These are phyloP conservation scores for Barnettozyma californica DNA, from an alignment of 805 yeast genomes.

Conservation along the genomic window DNA sequence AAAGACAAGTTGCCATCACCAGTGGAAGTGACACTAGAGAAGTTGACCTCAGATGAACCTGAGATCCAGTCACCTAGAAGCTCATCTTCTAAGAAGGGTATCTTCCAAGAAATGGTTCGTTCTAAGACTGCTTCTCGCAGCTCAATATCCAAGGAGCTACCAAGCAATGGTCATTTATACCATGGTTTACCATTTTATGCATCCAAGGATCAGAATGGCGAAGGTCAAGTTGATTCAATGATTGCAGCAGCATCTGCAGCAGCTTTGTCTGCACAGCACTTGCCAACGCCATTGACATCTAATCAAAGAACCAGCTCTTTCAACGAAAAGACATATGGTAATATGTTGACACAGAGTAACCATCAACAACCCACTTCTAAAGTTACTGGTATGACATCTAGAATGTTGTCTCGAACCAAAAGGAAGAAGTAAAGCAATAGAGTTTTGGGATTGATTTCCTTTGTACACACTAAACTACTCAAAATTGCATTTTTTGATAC, in stretches of 20 bases:
- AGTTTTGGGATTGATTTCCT: neutral
- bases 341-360: neutral
- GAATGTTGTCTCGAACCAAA: constrained; percentile 52
- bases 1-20: constrained; percentile 1
- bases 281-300: neutral
- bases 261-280: constrained; percentile 12
- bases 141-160: constrained; percentile 21
- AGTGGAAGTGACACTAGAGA: neutral
- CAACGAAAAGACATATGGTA: constrained; percentile 3
- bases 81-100: constrained; percentile 20
- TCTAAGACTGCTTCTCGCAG: constrained; percentile 18
- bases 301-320: constrained; percentile 8
- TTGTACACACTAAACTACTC: neutral
- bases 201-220: neutral
- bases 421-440: constrained; percentile 10
- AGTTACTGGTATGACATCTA: constrained; percentile 56
- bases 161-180: constrained; percentile 26
- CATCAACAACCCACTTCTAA: constrained; percentile 8
- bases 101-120: constrained; percentile 31
- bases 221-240: constrained; percentile 5
- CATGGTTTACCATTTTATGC: constrained; percentile 29
- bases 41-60: neutral
- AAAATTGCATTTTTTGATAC: neutral
- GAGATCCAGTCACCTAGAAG: constrained; percentile 10
- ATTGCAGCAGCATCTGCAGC: constrained; percentile 25